Evolutionary conservation across 257 asterid species (phyloP).

Genomic region (Orobanche coerulescens): DNA sequence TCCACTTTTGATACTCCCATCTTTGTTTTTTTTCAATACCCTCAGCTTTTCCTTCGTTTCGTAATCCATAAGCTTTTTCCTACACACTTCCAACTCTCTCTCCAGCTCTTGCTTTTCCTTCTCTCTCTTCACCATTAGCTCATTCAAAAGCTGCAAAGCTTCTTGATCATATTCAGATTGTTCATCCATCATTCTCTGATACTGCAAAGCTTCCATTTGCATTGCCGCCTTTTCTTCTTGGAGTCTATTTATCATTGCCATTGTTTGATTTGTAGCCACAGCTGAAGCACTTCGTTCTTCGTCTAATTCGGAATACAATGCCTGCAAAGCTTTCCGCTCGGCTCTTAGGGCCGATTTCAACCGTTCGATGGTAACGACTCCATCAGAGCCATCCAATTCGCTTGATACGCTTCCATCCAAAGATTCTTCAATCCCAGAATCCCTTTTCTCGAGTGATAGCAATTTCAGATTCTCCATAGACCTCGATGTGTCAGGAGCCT

Average conservation of each 20-base stretch:
- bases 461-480: slow-evolving; percentile 53
- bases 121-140: slow-evolving; percentile 89
- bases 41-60: slow-evolving; percentile 55
- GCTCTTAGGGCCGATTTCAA: slow-evolving; percentile 58
- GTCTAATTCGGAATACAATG: slow-evolving; percentile 69
- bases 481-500: slow-evolving; percentile 74
- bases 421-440: slow-evolving; percentile 65
- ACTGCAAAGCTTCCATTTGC: slow-evolving; percentile 98
- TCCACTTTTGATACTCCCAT: slow-evolving; percentile 56
- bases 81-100: slow-evolving; percentile 56
- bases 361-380: slow-evolving; percentile 45
- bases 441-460: slow-evolving; percentile 56
- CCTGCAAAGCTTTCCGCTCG: slow-evolving; percentile 68
- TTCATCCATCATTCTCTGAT: slow-evolving; percentile 99
- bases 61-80: slow-evolving; percentile 59
- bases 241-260: slow-evolving; percentile 96
- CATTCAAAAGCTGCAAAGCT: slow-evolving; percentile 86
- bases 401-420: slow-evolving; percentile 82
- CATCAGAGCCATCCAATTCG: slow-evolving; percentile 70
- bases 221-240: slow-evolving; percentile 97
- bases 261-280: slow-evolving; percentile 84
- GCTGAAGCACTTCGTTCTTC: slow-evolving; percentile 97
- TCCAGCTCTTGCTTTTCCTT: slow-evolving; percentile 83
- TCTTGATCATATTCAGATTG: slow-evolving; percentile 97
- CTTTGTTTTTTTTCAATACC: slow-evolving; percentile 40